Conservation (phyloP, 352 stramenopile genomes). For the Hyphochytrium catenoides region DNA sequence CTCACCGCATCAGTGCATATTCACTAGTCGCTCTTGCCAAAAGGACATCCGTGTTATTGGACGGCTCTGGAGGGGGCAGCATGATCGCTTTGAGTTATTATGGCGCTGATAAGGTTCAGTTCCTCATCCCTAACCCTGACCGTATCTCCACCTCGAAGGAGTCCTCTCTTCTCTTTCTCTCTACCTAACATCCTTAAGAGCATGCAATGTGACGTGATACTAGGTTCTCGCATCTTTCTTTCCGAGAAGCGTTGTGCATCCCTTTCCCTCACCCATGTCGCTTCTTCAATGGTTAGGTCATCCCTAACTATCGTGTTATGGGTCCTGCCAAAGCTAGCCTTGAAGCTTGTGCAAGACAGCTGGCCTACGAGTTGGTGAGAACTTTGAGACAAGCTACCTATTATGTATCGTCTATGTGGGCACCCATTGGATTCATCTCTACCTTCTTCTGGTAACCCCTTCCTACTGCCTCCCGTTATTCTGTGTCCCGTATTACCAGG, state of each 20-base stretch:
- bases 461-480: too few species aligned
- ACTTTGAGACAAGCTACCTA: too few species aligned
- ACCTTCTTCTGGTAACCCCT: too few species aligned
- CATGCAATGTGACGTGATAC: not conserved
- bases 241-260: not conserved
- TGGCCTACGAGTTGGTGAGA: slow-evolving; percentile 61
- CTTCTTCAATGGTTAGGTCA: slow-evolving; percentile 15
- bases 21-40: slow-evolving; percentile 45
- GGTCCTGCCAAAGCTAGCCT: slow-evolving; percentile 67
- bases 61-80: slow-evolving; percentile 18
- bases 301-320: slow-evolving; percentile 76
- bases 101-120: slow-evolving; percentile 24
- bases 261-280: not conserved
- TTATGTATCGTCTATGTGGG: too few species aligned
- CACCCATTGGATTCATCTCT: too few species aligned
- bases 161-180: too few species aligned
- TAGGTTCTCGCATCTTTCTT: not conserved
- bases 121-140: not conserved
- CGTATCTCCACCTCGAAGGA: too few species aligned
- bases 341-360: slow-evolving; percentile 43
- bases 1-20: slow-evolving; percentile 61
- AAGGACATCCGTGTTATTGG: not conserved
- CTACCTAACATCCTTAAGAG: not conserved
- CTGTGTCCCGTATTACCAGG: too few species aligned
- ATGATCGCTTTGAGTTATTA: slow-evolving; percentile 65